A percentile compares a stretch with the other conserved stretches of the same genome.
Conservation (phyloP, 805 yeast genomes). For the Starmerella asiatica region DNA sequence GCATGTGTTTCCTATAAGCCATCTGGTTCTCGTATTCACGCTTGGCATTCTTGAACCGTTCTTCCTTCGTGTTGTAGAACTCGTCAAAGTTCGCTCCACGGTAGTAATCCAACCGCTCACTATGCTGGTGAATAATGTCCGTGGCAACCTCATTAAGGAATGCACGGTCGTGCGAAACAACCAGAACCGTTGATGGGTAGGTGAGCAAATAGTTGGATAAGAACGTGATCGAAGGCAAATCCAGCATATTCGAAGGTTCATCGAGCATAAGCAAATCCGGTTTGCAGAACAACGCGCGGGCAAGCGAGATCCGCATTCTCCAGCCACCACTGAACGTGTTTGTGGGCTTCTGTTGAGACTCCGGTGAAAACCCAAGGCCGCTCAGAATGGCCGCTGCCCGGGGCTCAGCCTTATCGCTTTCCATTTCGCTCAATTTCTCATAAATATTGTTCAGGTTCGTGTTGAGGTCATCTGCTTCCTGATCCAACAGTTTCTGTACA, state of each 20-base stretch:
- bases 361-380: conserved; percentile 88
- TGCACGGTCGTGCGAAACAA: conserved; percentile 96
- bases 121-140: conserved; percentile 94
- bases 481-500: conserved; percentile 61
- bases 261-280: conserved; percentile 87
- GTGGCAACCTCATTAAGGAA: conserved; percentile 97
- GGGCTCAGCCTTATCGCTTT: conserved; percentile 93
- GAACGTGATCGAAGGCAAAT: conserved; percentile 94
- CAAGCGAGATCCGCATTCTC: conserved; percentile 98
- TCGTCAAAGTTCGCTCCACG: conserved; percentile 81
- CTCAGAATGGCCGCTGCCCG: conserved; percentile 86
- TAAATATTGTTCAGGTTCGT: conserved; percentile 62
- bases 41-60: conserved; percentile 80
- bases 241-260: conserved; percentile 99
- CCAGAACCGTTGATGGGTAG: conserved; percentile 83
- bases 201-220: conserved; percentile 79
- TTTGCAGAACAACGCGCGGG: conserved; percentile 93
- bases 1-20: conserved; percentile 90
- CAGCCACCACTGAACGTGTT: conserved; percentile 98
- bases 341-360: conserved; percentile 70
- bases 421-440: conserved; percentile 81
- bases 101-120: conserved; percentile 91
- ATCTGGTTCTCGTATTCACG: conserved; percentile 95
- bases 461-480: conserved; percentile 79
- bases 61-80: conserved; percentile 87